Percentiles rank a stretch among this genome's conserved stretches.
Conservation (phyloP, 139 green algal genomes). For the Nannochloris sp. region DNA sequence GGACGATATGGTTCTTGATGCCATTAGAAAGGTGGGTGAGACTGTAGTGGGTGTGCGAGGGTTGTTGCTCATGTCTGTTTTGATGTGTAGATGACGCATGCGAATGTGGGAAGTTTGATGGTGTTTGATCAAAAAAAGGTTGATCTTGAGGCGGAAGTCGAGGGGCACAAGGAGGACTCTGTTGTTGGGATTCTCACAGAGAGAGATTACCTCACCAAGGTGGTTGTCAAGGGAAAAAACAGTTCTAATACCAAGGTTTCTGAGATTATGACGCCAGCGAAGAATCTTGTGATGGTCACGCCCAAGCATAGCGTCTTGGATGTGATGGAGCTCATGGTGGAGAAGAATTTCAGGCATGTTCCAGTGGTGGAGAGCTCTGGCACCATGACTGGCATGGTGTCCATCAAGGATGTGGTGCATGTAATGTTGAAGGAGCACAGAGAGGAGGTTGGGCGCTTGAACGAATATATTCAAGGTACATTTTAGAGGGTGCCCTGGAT, state of each 20-base stretch:
- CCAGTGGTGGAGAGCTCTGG: conserved; percentile 38
- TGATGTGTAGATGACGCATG: conserved; percentile 44
- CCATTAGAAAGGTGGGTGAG: conserved; percentile 35
- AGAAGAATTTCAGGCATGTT: conserved; percentile 49
- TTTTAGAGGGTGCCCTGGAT: conserved; percentile 7
- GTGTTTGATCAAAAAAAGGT: conserved; percentile 47
- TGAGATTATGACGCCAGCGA: conserved; percentile 42
- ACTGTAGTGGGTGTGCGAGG: neutral
- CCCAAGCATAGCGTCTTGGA: conserved; percentile 42
- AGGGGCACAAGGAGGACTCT: conserved; percentile 22
- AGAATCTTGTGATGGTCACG: conserved; percentile 31
- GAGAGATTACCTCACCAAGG: conserved; percentile 54
- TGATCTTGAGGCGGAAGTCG: neutral
- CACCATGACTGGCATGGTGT: conserved; percentile 45
- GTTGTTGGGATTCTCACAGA: conserved; percentile 55
- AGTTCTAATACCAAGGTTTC: conserved; percentile 26
- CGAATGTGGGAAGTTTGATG: conserved; percentile 45
- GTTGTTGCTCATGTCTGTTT: neutral
- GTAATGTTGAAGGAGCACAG: conserved; percentile 46
- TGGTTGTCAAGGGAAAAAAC: conserved; percentile 39
- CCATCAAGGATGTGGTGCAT: conserved; percentile 45
- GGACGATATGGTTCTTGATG: conserved; percentile 47
- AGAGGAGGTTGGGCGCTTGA: conserved; percentile 42
- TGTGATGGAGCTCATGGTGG: conserved; percentile 50
- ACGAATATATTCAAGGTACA: conserved; percentile 52